These are phyloP conservation scores for Backusella tuberculispora DNA, from an alignment of 192 early-diverging fungal species.

Conservation along the genomic window DNA sequence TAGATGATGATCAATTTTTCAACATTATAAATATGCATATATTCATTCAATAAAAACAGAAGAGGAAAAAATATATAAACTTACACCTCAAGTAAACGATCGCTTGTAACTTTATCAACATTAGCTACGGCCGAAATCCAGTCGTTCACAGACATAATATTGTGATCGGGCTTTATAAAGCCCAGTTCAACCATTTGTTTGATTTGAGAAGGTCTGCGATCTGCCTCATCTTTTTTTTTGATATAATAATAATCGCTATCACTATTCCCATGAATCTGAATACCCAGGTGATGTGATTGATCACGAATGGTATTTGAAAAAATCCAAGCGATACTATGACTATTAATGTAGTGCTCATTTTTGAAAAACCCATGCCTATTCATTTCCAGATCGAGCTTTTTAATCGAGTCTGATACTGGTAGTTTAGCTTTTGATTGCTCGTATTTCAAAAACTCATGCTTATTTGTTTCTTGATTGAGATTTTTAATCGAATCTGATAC, in stretches of 20 bases:
- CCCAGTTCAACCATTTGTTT: conserved; percentile 22
- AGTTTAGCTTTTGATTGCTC: background rate
- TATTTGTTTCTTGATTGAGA: background rate
- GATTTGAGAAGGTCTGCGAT: background rate
- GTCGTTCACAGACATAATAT: conserved; percentile 20
- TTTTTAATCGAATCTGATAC: background rate
- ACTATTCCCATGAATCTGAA: conserved; percentile 15
- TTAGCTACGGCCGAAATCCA: conserved; percentile 35
- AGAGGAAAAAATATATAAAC: background rate
- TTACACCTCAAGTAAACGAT: conserved; percentile 40
- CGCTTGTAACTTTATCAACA: conserved; percentile 29
- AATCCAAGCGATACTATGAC: background rate
- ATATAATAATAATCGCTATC: conserved; percentile 27
- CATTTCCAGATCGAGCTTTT: background rate
- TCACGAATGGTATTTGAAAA: conserved; percentile 20
- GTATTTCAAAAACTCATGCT: background rate
- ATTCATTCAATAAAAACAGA: no score
- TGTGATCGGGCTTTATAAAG: conserved; percentile 19
- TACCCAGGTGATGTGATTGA: background rate
- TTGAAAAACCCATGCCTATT: background rate
- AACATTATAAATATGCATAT: background rate
- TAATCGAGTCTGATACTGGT: background rate
- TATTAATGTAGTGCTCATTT: background rate
- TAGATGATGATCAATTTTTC: background rate
- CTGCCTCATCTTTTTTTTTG: background rate